Evolutionary conservation across 208 protist genomes (phyloP).

Genomic region (Trypanosoma caninum): DNA sequence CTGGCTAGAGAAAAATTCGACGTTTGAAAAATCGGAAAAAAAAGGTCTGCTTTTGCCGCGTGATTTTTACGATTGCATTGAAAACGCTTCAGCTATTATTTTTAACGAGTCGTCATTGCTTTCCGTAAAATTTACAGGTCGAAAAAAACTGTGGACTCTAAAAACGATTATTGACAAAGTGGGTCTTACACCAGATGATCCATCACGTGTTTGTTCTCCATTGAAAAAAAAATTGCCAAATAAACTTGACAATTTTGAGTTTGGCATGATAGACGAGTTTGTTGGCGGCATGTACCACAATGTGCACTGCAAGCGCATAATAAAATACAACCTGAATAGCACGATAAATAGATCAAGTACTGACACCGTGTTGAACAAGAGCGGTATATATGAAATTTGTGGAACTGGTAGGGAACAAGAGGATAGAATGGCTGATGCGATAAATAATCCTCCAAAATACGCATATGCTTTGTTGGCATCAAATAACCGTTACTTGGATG

Average conservation of each 20-base stretch:
- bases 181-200: neutral
- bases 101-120: constrained; percentile 6
- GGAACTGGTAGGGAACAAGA: neutral
- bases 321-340: neutral
- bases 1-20: no score
- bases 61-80: no score
- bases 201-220: constrained; percentile 12
- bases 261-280: constrained; percentile 25
- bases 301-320: constrained; percentile 7
- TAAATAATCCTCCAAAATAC: constrained; percentile 10
- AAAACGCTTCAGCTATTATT: no score
- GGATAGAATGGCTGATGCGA: neutral
- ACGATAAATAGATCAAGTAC: neutral
- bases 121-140: constrained; percentile 7
- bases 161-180: constrained; percentile 14
- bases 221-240: constrained; percentile 3
- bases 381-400: neutral
- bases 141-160: constrained; percentile 8
- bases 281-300: constrained; percentile 24
- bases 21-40: no score
- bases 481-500: constrained; percentile 31
- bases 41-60: no score
- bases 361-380: neutral
- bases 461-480: constrained; percentile 28
- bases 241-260: constrained; percentile 12